Evolutionary conservation across 169 alveolate genomes (phyloP), one percentile per base, ranked within the genome.

Genomic region (Eimeria falciformis): DNA sequence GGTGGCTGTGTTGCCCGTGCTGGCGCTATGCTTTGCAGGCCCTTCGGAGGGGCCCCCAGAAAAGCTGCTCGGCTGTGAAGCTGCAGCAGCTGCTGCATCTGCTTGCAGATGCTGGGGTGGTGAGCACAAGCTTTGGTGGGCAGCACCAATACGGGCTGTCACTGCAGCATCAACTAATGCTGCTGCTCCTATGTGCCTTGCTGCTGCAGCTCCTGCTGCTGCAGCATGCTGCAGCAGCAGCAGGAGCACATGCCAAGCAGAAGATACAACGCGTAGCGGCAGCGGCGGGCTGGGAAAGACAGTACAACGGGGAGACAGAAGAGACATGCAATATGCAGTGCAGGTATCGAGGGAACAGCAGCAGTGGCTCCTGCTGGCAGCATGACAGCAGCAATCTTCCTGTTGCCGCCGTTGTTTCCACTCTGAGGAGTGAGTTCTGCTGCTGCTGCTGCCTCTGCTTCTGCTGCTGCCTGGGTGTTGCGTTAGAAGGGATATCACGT

Each of bases 201-300:
- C 87, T 23, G 87, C 71, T 66, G 11, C 62, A 56, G 87, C 87
- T n/a, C 87, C 87, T 29, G 68, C 23, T 21, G 87, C 87, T 25
- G 87, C 87, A 78, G 87, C 87, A 29, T 78, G 87, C 47, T 29
- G 68, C 47, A 78, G 71, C 73, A 78, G 71, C 45, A 78, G 45
- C 71, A 47, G 68, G 65, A 78, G 45, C 87, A 78, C 87, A 23
- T 25, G 73, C 71, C 53, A 71, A 50, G 87, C 87, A 25, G 87
- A 69, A 53, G 71, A 50, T n/a, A 69, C 73, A 27, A 78, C 7
- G n/a, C 87, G 87, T 14, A 78, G 18, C 1, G 87, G 43, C 53
- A 78, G 71, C 55, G 46, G 73, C 25, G 33, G 87, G 29, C 87
- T 46, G 18, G 29, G 71, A 14, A 45, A 40, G 23, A 29, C 55